Percentiles rank a stretch among this genome's conserved stretches.
Evolutionary conservation across 768 basidiomycete species (phyloP).

Genomic region (Nidularia pulvinata): DNA sequence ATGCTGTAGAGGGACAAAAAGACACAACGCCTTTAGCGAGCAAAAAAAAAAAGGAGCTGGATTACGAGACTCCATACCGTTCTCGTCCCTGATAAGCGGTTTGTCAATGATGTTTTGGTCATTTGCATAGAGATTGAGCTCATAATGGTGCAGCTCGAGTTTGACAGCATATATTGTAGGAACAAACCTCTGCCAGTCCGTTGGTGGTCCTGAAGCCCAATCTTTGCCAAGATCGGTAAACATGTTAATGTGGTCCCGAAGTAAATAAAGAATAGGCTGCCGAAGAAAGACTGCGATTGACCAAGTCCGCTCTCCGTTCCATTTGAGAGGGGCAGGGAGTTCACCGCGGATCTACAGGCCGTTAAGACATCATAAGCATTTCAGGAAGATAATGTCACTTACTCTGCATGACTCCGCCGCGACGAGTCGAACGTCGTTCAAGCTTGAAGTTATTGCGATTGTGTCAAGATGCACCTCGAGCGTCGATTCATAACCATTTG

Average conservation of each 20-base stretch:
- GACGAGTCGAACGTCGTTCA: constrained; percentile 85
- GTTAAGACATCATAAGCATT: background rate
- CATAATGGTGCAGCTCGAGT: constrained; percentile 73
- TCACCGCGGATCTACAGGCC: constrained; percentile 58
- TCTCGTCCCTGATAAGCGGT: constrained; percentile 78
- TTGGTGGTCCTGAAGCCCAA: constrained; percentile 84
- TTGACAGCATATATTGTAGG: constrained; percentile 79
- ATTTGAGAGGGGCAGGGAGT: constrained; percentile 79
- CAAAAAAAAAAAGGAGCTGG: background rate
- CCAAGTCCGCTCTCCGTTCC: constrained; percentile 87
- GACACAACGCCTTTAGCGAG: too few species aligned
- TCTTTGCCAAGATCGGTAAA: constrained; percentile 92
- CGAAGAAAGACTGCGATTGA: constrained; percentile 68
- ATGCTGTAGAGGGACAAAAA: constrained; percentile 40
- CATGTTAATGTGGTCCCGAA: constrained; percentile 95
- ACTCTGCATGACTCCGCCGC: constrained; percentile 81
- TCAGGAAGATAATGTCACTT: constrained; percentile 12
- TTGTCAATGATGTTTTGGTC: constrained; percentile 98
- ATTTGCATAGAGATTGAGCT: constrained; percentile 83
- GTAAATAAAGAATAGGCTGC: constrained; percentile 71
- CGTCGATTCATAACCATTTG: constrained; percentile 75
- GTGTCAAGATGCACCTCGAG: constrained; percentile 85
- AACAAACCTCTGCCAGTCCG: constrained; percentile 80
- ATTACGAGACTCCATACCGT: constrained; percentile 48
- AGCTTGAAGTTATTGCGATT: constrained; percentile 75